Conservation (phyloP, 768 basidiomycete genomes). For the Termitomyces sp. region DNA sequence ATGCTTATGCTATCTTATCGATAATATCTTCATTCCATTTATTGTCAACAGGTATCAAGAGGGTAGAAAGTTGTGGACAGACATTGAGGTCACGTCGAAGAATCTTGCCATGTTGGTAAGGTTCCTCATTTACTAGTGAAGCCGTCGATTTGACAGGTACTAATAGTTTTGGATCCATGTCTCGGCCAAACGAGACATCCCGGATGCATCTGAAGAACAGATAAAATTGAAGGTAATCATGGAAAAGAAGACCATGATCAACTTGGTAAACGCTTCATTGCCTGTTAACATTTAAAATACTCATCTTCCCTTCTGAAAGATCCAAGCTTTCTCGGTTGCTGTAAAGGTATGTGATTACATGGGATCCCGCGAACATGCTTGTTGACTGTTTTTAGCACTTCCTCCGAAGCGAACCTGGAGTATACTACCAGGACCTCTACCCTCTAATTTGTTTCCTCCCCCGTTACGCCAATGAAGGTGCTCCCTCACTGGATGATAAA, state of each 20-base stretch:
- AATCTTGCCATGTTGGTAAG: slow-evolving; percentile 55
- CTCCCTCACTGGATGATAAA: slow-evolving; percentile 32
- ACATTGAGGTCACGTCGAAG: slow-evolving; percentile 48
- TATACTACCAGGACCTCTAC: slow-evolving; percentile 69
- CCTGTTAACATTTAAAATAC: background rate
- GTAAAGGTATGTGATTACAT: slow-evolving; percentile 42
- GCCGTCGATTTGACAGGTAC: background rate
- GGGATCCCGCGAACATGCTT: background rate
- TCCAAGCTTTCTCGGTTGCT: slow-evolving; percentile 64
- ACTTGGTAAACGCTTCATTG: slow-evolving; percentile 36
- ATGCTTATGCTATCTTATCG: background rate
- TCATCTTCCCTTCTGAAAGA: slow-evolving; percentile 22
- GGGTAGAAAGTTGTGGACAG: slow-evolving; percentile 68
- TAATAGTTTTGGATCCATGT: slow-evolving; percentile 53
- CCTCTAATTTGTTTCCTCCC: slow-evolving; percentile 65
- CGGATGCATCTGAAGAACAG: slow-evolving; percentile 20
- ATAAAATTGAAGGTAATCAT: slow-evolving; percentile 43
- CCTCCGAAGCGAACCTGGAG: slow-evolving; percentile 33
- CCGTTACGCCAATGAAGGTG: slow-evolving; percentile 35
- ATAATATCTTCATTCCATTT: background rate
- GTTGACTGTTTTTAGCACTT: slow-evolving; percentile 38
- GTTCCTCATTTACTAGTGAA: background rate
- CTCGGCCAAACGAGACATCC: slow-evolving; percentile 34
- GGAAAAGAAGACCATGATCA: slow-evolving; percentile 74
- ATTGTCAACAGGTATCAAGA: slow-evolving; percentile 46